Evolutionary conservation across 164 flowering plant genomes (phyloP).

Genomic region (Stephania cephalantha): DNA sequence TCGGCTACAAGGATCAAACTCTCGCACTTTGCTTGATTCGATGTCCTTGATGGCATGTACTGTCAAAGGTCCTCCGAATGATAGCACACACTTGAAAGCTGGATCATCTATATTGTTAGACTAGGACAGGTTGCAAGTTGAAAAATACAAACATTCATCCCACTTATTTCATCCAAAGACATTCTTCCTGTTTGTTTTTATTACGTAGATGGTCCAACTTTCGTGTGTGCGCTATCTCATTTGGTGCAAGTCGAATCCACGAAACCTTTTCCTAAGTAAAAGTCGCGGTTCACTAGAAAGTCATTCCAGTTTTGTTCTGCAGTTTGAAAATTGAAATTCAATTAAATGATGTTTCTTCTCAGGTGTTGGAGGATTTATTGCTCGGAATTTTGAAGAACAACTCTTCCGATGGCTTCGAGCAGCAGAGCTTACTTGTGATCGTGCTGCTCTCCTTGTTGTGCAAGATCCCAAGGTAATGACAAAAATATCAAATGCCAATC

Average conservation of each 20-base stretch:
- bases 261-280: neutral
- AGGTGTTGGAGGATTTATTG: constrained; percentile 89
- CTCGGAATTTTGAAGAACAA: constrained; percentile 80
- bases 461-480: constrained; percentile 84
- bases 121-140: too few species aligned
- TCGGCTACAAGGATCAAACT: too few species aligned
- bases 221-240: neutral
- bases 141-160: too few species aligned
- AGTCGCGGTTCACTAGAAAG: too few species aligned
- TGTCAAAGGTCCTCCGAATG: too few species aligned
- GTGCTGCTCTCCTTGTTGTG: constrained; percentile 97
- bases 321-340: neutral
- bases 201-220: too few species aligned
- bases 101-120: too few species aligned
- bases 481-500: neutral
- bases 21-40: too few species aligned
- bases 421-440: constrained; percentile 94
- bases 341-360: neutral
- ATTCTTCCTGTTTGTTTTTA: too few species aligned
- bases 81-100: too few species aligned
- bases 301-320: neutral
- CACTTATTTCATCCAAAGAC: too few species aligned
- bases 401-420: constrained; percentile 91
- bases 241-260: neutral
- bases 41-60: too few species aligned